Conservation (phyloP, 768 basidiomycete species). For the Neoboletus subvelutipes region DNA sequence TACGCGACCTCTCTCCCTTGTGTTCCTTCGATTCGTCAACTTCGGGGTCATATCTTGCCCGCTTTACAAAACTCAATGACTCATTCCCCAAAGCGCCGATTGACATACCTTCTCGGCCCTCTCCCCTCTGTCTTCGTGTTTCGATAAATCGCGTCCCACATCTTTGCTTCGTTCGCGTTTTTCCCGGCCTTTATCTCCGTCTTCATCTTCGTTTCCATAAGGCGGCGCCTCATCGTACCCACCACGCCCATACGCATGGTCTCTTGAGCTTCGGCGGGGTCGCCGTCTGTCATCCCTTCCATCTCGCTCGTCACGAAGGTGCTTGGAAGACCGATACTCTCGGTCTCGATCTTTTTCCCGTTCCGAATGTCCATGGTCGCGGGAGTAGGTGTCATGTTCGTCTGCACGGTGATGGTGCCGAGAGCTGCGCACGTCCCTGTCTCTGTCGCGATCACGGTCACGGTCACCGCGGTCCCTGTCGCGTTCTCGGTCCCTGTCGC, state of each 20-base stretch:
- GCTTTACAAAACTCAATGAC: slow-evolving; percentile 36
- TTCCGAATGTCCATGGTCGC: slow-evolving; percentile 34
- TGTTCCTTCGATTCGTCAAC: slow-evolving; percentile 45
- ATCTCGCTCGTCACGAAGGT: slow-evolving; percentile 56
- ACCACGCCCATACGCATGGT: slow-evolving; percentile 41
- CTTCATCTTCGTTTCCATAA: slow-evolving; percentile 42
- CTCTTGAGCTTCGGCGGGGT: slow-evolving; percentile 41
- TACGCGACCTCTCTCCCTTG: slow-evolving; percentile 36
- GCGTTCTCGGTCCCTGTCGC: slow-evolving; percentile 41
- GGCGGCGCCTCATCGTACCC: slow-evolving; percentile 51
- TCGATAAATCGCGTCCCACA: slow-evolving; percentile 34
- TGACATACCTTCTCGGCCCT: slow-evolving; percentile 64
- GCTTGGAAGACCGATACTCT: slow-evolving; percentile 45
- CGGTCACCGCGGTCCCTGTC: slow-evolving; percentile 42
- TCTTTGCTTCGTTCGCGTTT: slow-evolving; percentile 51
- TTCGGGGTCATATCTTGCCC: slow-evolving; percentile 53
- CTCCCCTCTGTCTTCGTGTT: slow-evolving; percentile 49
- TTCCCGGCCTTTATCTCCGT: slow-evolving; percentile 28
- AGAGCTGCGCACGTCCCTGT: slow-evolving; percentile 37
- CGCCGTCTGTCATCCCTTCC: slow-evolving; percentile 49
- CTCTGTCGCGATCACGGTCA: slow-evolving; percentile 46
- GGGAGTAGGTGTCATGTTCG: slow-evolving; percentile 32
- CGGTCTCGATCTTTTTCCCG: slow-evolving; percentile 41
- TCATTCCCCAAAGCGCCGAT: background rate
- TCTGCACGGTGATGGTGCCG: slow-evolving; percentile 38